Conservation (phyloP, 805 yeast genomes). For the Monosporozyma aquatica region DNA sequence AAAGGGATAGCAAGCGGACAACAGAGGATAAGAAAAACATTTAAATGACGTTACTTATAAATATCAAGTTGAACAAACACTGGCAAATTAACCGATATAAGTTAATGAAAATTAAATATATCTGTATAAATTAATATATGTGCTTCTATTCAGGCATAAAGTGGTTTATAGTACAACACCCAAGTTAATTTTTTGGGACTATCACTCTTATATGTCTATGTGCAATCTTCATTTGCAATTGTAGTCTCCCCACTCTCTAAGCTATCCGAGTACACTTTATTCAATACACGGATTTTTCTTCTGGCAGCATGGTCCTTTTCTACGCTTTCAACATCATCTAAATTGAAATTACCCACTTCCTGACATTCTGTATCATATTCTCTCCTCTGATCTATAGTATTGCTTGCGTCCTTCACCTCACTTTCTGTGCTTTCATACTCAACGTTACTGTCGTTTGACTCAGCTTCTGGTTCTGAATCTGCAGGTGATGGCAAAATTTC, state of each 20-base stretch:
- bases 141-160: too few species aligned
- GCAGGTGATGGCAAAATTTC: not conserved
- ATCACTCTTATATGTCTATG: too few species aligned
- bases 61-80: too few species aligned
- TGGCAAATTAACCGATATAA: too few species aligned
- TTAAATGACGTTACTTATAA: too few species aligned
- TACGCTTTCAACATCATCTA: conserved; percentile 6
- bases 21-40: not conserved
- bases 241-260: conserved; percentile 30
- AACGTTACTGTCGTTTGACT: conserved; percentile 5
- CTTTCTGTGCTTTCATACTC: not conserved
- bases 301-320: conserved; percentile 16
- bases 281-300: conserved; percentile 24
- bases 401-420: not conserved
- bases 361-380: conserved; percentile 17
- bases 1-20: not conserved
- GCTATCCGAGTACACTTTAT: conserved; percentile 14
- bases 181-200: too few species aligned
- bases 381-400: not conserved
- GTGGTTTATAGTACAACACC: too few species aligned
- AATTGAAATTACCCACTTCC: conserved; percentile 18
- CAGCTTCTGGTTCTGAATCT: conserved; percentile 4
- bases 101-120: too few species aligned
- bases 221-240: not conserved
- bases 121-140: too few species aligned